These are phyloP conservation scores for Meyerozyma smithsonii DNA, from an alignment of 1,139 yeast genomes.

Conservation along the genomic window DNA sequence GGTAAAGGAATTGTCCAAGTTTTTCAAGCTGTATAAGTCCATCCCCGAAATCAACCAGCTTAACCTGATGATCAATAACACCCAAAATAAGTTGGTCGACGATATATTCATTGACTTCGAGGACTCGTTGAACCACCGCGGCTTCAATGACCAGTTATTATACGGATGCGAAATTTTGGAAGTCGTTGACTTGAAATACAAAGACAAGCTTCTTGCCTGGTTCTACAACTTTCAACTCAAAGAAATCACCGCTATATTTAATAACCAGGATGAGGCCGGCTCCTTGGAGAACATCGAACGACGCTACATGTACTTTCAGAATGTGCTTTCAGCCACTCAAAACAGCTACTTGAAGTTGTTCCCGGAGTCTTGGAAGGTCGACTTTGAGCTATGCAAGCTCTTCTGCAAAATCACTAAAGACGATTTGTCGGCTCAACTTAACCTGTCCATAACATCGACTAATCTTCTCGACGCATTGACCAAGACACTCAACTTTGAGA, in stretches of 20 bases:
- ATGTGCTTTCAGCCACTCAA: constrained; percentile 59
- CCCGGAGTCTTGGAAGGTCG: constrained; percentile 70
- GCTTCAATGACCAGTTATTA: constrained; percentile 27
- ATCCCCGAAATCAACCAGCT: constrained; percentile 76
- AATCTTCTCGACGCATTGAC: constrained; percentile 22
- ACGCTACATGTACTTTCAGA: constrained; percentile 76
- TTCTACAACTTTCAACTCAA: constrained; percentile 64
- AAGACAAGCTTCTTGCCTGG: constrained; percentile 66
- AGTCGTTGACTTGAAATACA: constrained; percentile 55
- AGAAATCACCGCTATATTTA: constrained; percentile 74
- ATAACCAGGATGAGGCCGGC: constrained; percentile 85
- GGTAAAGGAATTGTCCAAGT: constrained; percentile 69
- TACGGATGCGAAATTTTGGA: constrained; percentile 75
- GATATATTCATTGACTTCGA: constrained; percentile 77
- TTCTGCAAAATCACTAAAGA: constrained; percentile 69
- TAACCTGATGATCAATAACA: constrained; percentile 55
- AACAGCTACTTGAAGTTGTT: constrained; percentile 51
- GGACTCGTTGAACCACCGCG: constrained; percentile 26
- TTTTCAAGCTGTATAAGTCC: constrained; percentile 78
- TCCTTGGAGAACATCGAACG: constrained; percentile 81
- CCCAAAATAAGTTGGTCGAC: constrained; percentile 64
- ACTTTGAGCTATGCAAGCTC: constrained; percentile 50
- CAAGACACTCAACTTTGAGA: constrained; percentile 65
- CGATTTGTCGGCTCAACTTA: constrained; percentile 10
- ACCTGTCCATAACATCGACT: constrained; percentile 9